These are phyloP conservation scores for Colletotrichum sp. DNA, from an alignment of 2,329 filamentous ascomycete species.

Conservation along the genomic window DNA sequence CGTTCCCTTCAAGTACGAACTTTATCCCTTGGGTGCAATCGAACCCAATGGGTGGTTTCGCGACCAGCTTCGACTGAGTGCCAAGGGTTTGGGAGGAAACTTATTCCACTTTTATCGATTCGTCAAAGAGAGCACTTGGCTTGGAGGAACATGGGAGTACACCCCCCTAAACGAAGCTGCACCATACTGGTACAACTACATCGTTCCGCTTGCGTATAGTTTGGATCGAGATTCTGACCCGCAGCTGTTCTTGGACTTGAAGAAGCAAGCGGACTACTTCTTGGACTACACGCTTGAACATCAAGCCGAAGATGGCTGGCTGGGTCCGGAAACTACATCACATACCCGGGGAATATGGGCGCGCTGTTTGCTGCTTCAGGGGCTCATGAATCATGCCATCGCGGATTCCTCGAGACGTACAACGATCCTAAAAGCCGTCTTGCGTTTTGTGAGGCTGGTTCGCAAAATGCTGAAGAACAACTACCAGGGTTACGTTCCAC, in stretches of 20 bases:
- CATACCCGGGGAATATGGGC: conserved; percentile 57
- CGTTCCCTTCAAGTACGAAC: conserved; percentile 38
- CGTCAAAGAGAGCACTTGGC: conserved; percentile 55
- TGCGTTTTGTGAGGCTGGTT: conserved; percentile 53
- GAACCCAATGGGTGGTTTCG: conserved; percentile 56
- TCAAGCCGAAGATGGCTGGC: conserved; percentile 60
- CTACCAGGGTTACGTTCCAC: conserved; percentile 53
- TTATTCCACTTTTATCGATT: conserved; percentile 58
- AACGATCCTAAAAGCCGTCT: conserved; percentile 52
- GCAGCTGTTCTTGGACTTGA: neutral
- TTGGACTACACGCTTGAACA: conserved; percentile 52
- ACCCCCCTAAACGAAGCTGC: conserved; percentile 59
- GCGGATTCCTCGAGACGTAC: conserved; percentile 47
- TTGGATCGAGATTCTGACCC: conserved; percentile 41
- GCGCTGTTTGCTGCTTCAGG: conserved; percentile 54
- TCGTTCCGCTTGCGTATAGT: conserved; percentile 60
- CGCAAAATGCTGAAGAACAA: conserved; percentile 60
- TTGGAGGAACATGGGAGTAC: conserved; percentile 55
- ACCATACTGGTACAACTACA: conserved; percentile 65
- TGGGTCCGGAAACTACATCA: conserved; percentile 53
- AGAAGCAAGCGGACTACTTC: conserved; percentile 31
- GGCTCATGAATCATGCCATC: conserved; percentile 49
- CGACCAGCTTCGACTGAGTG: conserved; percentile 52
- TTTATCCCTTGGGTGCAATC: conserved; percentile 53
- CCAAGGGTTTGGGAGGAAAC: conserved; percentile 57